These are phyloP conservation scores for Gossypium schwendimanii DNA, from an alignment of 441 rosid genomes.

Conservation along the genomic window DNA sequence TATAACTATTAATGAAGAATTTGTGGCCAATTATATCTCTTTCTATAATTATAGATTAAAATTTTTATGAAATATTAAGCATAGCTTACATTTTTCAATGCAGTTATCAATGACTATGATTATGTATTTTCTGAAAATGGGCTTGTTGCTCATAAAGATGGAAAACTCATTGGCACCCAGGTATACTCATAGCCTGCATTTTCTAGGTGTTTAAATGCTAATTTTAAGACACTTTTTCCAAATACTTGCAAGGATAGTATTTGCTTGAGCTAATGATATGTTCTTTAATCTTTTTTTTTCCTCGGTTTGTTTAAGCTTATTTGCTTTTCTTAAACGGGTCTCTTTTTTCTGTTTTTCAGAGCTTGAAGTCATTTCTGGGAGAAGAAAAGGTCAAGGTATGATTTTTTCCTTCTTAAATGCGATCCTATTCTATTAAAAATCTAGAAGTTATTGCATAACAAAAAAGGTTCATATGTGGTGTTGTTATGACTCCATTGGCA, in stretches of 20 bases:
- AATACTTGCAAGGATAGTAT: background rate
- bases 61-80: background rate
- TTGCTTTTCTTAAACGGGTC: constrained; percentile 14
- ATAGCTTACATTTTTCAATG: constrained; percentile 13
- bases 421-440: background rate
- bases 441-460: background rate
- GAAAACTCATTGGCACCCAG: constrained; percentile 78
- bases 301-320: background rate
- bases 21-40: background rate
- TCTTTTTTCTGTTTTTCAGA: constrained; percentile 36
- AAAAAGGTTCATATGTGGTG: background rate
- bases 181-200: constrained; percentile 25
- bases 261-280: background rate
- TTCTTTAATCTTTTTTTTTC: background rate
- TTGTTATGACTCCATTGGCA: background rate
- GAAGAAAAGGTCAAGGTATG: constrained; percentile 76
- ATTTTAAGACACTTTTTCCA: background rate
- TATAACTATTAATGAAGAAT: background rate
- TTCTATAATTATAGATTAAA: background rate
- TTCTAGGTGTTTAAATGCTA: background rate
- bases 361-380: constrained; percentile 82
- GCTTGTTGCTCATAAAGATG: constrained; percentile 90
- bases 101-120: constrained; percentile 77
- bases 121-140: constrained; percentile 95
- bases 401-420: constrained; percentile 9